These are phyloP conservation scores for Gonium pectorale DNA, from an alignment of 139 green algal species.

Conservation along the genomic window DNA sequence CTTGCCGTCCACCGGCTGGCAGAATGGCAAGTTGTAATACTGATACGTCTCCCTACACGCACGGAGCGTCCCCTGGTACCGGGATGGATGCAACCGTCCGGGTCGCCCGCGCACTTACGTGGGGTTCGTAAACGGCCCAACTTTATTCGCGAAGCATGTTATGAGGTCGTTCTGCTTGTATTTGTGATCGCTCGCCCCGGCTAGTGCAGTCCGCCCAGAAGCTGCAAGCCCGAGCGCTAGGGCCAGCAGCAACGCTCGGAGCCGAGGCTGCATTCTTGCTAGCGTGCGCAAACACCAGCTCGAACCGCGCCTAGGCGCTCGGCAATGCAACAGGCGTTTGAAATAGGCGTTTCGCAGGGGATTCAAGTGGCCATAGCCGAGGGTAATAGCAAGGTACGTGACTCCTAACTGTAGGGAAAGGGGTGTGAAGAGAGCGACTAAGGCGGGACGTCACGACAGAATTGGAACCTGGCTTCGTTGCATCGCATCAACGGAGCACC, in stretches of 20 bases:
- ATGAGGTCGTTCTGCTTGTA: conserved; percentile 79
- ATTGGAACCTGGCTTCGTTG: too few relatives aligned
- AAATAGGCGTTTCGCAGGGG: too few relatives aligned
- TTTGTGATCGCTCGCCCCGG: conserved; percentile 58
- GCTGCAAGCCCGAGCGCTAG: conserved; percentile 8
- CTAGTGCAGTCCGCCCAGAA: conserved; percentile 6
- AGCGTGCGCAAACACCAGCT: too few relatives aligned
- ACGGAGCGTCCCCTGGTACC: too few relatives aligned
- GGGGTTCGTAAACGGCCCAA: conserved; percentile 83
- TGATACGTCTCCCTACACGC: conserved; percentile 92
- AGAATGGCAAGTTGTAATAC: conserved; percentile 97
- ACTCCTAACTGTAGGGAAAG: too few relatives aligned
- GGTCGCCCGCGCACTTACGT: conserved; percentile 40
- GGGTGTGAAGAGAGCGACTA: too few relatives aligned
- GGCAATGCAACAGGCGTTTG: too few relatives aligned
- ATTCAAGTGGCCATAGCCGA: too few relatives aligned
- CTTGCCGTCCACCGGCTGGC: conserved; percentile 78
- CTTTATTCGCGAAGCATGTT: conserved; percentile 78
- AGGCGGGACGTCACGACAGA: too few relatives aligned
- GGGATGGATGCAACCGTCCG: not conserved
- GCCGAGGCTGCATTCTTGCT: not conserved
- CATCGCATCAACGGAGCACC: too few relatives aligned
- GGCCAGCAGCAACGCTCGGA: conserved; percentile 1
- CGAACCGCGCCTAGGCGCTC: too few relatives aligned
- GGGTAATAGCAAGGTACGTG: too few relatives aligned